Evolutionary conservation across 139 green algal species (phyloP), one percentile per base, ranked within the genome.

Genomic region (Picochlorum sp.): DNA sequence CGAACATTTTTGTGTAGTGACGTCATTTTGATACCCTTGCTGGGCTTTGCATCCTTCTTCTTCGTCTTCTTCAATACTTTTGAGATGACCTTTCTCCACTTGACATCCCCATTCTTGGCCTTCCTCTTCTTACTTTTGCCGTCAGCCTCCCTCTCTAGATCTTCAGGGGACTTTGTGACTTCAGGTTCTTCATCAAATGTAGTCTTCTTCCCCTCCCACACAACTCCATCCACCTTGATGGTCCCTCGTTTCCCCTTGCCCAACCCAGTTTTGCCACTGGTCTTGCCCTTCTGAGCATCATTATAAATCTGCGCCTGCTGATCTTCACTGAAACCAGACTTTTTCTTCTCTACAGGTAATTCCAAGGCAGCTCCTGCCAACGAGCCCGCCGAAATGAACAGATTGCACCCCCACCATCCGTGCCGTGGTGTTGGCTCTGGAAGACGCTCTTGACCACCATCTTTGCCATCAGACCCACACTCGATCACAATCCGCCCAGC

Each of bases 331-430:
- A 94, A 94, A 9, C 47, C 68, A 24, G 77, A 65, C 63, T 73
- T 28, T 37, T 58, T 51, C 34, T 52, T 34, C 21, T 37, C 41
- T 23, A 41, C 24, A 9, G 66, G 54, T 28, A 65, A 46, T 20
- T 77, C 72, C 46, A 83, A 49, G 3, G 83, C 74, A 38, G 85
- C 14, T 1, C 77, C 78, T 56, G 80, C 85, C 64, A 94, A 41
- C 16, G 72, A 72, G 3, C 81, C 85, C 0, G 70, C 80, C 20
- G 73, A 86, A 8, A 45, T 59, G 58, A 91, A 94, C 45, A 72
- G 73, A 30, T 68, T 79, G 28, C 73, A 78, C 15, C 87, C 87
- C 87, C 87, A 94, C 87, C 87, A 94, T 20, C 82, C 85, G 6
- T 50, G 66, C 4, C 58, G 70, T 66, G 4, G 85, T 6, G 66